Conservation (phyloP, 495 filamentous ascomycete genomes). For the Tuber magnatum region DNA sequence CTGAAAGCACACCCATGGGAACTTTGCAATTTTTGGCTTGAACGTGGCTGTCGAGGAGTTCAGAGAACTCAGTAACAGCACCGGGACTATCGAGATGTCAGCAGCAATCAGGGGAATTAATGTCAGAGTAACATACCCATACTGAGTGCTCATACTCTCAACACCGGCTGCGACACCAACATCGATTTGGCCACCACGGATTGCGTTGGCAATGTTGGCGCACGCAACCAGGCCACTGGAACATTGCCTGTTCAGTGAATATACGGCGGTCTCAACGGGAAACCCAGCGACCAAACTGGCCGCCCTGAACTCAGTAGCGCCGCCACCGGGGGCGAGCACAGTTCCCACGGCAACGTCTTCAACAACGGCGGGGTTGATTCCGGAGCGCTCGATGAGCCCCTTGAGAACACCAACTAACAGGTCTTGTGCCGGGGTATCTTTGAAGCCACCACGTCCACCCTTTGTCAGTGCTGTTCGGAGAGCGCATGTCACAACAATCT, state of each 20-base stretch:
- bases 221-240: constrained; percentile 81
- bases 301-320: constrained; percentile 93
- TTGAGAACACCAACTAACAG: constrained; percentile 77
- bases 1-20: constrained; percentile 90
- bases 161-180: constrained; percentile 90
- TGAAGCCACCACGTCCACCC: constrained; percentile 88
- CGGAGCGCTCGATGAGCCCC: constrained; percentile 71
- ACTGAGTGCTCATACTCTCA: constrained; percentile 93
- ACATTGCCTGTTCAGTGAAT: constrained; percentile 85
- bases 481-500: constrained; percentile 86
- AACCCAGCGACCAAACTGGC: constrained; percentile 88
- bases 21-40: constrained; percentile 95
- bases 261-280: constrained; percentile 72
- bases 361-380: constrained; percentile 73
- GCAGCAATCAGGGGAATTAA: background rate
- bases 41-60: constrained; percentile 73
- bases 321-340: constrained; percentile 85
- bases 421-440: constrained; percentile 83
- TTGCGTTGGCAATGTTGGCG: constrained; percentile 86
- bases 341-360: constrained; percentile 90
- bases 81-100: constrained; percentile 51
- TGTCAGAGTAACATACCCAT: constrained; percentile 55
- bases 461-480: constrained; percentile 88
- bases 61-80: constrained; percentile 90
- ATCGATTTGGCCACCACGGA: constrained; percentile 85